A percentile compares a stretch with the other conserved stretches of the same genome.
Evolutionary conservation across 2,329 filamentous ascomycete genomes (phyloP).

Genomic region (Xylariaceae sp.): DNA sequence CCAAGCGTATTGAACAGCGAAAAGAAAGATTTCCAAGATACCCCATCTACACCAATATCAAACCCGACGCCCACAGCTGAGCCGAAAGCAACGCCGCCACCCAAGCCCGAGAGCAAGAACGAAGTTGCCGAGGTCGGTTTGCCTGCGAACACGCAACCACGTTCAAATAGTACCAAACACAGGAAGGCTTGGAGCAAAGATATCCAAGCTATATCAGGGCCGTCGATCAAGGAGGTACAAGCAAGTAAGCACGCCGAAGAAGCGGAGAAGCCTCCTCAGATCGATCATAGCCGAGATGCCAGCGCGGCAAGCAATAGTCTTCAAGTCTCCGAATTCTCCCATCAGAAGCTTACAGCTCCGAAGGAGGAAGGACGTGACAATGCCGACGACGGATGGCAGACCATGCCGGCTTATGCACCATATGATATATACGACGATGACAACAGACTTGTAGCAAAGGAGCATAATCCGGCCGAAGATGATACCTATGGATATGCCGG

Average conservation of each 20-base stretch:
- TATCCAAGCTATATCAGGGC: constrained; percentile 41
- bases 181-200: constrained; percentile 29
- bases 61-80: no score
- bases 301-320: constrained; percentile 48
- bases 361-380: constrained; percentile 60
- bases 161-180: constrained; percentile 25
- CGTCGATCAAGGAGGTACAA: constrained; percentile 41
- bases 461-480: constrained; percentile 73
- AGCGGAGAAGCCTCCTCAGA: constrained; percentile 29
- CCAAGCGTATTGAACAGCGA: constrained; percentile 45
- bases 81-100: constrained; percentile 36
- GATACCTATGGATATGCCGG: constrained; percentile 73
- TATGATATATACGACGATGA: constrained; percentile 97
- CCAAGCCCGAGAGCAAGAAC: constrained; percentile 26
- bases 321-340: constrained; percentile 82
- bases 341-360: constrained; percentile 75
- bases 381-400: constrained; percentile 82
- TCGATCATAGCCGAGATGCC: constrained; percentile 47
- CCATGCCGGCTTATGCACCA: constrained; percentile 90
- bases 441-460: constrained; percentile 83
- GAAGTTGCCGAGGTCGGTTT: constrained; percentile 1
- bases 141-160: constrained; percentile 15
- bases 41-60: constrained; percentile 43
- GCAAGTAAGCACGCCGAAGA: constrained; percentile 39
- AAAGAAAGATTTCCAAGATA: constrained; percentile 50